These are phyloP conservation scores for Ascochyta viciae-villosae DNA, from an alignment of 2,329 filamentous ascomycete genomes.

Conservation along the genomic window DNA sequence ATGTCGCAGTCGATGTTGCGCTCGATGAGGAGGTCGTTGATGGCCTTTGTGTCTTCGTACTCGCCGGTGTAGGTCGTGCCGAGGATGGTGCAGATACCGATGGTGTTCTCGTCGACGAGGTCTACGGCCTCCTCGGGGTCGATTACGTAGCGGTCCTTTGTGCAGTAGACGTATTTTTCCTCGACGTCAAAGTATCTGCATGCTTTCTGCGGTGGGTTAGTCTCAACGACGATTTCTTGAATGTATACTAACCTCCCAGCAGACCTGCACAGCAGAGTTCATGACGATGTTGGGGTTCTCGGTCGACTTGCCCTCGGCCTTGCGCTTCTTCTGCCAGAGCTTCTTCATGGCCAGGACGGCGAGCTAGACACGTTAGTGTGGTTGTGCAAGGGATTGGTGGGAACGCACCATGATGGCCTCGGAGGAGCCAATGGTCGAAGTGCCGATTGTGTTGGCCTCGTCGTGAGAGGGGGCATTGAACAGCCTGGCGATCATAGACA, in stretches of 20 bases:
- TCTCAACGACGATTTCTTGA: background rate
- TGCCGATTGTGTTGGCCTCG: slow-evolving; percentile 75
- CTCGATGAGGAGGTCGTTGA: slow-evolving; percentile 85
- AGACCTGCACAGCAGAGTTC: slow-evolving; percentile 95
- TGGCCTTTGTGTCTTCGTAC: slow-evolving; percentile 87
- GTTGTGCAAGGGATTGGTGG: too few relatives aligned
- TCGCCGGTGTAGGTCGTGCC: slow-evolving; percentile 95
- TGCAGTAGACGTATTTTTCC: slow-evolving; percentile 77
- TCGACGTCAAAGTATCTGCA: slow-evolving; percentile 88
- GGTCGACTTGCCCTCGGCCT: slow-evolving; percentile 79
- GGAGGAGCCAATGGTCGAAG: slow-evolving; percentile 86
- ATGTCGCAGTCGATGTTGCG: slow-evolving; percentile 81
- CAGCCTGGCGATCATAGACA: slow-evolving; percentile 71
- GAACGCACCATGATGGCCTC: slow-evolving; percentile 69
- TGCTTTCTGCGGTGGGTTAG: slow-evolving; percentile 60
- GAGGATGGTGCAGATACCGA: slow-evolving; percentile 89
- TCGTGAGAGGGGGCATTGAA: slow-evolving; percentile 77
- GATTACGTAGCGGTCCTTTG: slow-evolving; percentile 67
- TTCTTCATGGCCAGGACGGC: slow-evolving; percentile 92
- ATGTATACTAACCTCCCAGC: slow-evolving; percentile 71
- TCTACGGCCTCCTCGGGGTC: slow-evolving; percentile 68
- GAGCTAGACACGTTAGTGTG: slow-evolving; percentile 53
- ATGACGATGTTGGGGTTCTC: slow-evolving; percentile 92
- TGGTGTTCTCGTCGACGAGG: slow-evolving; percentile 73
- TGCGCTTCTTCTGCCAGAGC: slow-evolving; percentile 86